Conservation (phyloP, 805 yeast genomes). For the Saccharomyces eubayanus region DNA sequence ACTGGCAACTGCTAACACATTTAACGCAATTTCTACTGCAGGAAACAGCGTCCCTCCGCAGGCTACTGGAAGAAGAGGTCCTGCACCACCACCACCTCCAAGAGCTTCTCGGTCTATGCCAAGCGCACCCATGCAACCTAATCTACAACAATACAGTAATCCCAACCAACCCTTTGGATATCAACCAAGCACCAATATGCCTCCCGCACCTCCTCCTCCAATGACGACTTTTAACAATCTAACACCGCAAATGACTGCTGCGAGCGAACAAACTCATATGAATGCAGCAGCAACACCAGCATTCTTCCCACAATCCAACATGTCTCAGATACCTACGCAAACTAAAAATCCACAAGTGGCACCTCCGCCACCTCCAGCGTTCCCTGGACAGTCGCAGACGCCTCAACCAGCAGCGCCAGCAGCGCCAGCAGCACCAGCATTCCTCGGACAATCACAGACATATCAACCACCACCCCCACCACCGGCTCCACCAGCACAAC, state of each 20-base stretch:
- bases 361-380: slow-evolving; percentile 19
- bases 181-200: background rate
- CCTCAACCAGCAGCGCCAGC: slow-evolving; percentile 5
- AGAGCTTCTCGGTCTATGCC: slow-evolving; percentile 13
- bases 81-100: slow-evolving; percentile 19
- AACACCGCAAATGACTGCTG: background rate
- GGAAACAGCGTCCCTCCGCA: background rate
- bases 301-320: background rate
- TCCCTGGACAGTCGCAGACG: slow-evolving; percentile 9
- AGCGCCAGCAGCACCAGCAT: slow-evolving; percentile 1
- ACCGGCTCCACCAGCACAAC: slow-evolving; percentile 9
- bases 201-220: slow-evolving; percentile 10
- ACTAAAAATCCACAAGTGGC: slow-evolving; percentile 13
- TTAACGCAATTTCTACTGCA: slow-evolving; percentile 2
- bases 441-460: background rate
- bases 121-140: background rate
- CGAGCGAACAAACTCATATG: background rate
- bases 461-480: slow-evolving; percentile 11
- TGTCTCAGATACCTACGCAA: slow-evolving; percentile 1
- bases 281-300: no score
- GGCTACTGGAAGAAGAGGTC: slow-evolving; percentile 11
- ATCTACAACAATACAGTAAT: slow-evolving; percentile 1
- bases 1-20: slow-evolving; percentile 6
- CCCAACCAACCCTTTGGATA: slow-evolving; percentile 2
- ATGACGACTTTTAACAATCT: slow-evolving; percentile 1